Evolutionary conservation across 345 rosid genomes (phyloP).

Genomic region (Camelina sativa): DNA sequence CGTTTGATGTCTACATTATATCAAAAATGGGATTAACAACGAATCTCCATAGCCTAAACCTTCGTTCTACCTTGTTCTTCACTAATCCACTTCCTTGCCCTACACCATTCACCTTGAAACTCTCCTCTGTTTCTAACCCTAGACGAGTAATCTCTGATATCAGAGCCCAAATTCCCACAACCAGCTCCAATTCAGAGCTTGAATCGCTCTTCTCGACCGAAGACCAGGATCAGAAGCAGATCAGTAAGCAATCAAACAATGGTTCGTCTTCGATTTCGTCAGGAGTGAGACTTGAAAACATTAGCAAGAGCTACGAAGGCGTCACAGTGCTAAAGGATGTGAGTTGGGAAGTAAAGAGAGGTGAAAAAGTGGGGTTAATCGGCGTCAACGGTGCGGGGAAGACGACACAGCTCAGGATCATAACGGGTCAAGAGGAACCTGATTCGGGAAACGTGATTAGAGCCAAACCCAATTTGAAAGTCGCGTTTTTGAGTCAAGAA

Average conservation of each 20-base stretch:
- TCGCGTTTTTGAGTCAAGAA: conserved; percentile 81
- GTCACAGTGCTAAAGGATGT: conserved; percentile 78
- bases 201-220: conserved; percentile 64
- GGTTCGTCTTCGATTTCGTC: conserved; percentile 80
- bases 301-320: conserved; percentile 81
- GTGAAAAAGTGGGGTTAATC: conserved; percentile 82
- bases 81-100: conserved; percentile 46
- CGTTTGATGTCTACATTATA: not conserved
- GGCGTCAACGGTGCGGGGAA: conserved; percentile 96
- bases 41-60: conserved; percentile 59
- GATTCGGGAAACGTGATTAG: conserved; percentile 81
- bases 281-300: conserved; percentile 77
- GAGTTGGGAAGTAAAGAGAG: conserved; percentile 87
- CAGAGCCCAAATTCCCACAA: conserved; percentile 50
- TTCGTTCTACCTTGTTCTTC: conserved; percentile 59
- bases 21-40: conserved; percentile 64
- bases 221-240: conserved; percentile 33
- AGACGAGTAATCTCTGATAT: conserved; percentile 29
- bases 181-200: conserved; percentile 56
- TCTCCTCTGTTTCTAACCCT: conserved; percentile 36
- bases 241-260: conserved; percentile 40
- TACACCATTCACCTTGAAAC: conserved; percentile 29
- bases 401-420: conserved; percentile 89
- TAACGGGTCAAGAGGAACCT: conserved; percentile 80
- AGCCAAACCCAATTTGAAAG: conserved; percentile 70